Conservation (phyloP, 768 basidiomycete genomes). For the Tylopilus cervinicoccineus region DNA sequence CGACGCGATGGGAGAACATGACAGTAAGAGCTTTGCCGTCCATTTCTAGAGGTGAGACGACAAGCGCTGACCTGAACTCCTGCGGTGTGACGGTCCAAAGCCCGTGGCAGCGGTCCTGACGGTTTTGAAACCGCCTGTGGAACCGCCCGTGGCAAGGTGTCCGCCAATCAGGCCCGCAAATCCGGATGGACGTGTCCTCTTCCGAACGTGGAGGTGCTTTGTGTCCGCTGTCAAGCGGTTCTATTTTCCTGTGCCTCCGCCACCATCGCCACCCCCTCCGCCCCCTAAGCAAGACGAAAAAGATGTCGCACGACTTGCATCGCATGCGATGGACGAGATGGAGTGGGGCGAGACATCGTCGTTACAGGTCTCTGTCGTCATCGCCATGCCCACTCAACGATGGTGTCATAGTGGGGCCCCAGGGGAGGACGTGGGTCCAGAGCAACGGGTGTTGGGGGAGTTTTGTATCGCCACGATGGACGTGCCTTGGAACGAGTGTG, state of each 20-base stretch:
- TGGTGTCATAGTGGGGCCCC: not conserved
- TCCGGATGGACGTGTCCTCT: not conserved
- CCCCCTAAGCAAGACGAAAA: not conserved
- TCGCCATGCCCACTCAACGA: slow-evolving; percentile 37
- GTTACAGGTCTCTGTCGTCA: slow-evolving; percentile 38
- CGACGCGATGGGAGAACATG: slow-evolving; percentile 36
- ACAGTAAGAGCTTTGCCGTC: slow-evolving; percentile 32
- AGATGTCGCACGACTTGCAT: not conserved
- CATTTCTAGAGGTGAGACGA: not conserved
- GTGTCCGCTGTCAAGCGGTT: slow-evolving; percentile 4
- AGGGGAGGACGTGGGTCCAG: slow-evolving; percentile 1
- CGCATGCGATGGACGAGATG: not conserved
- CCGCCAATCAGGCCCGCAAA: not conserved
- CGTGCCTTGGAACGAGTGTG: slow-evolving; percentile 12
- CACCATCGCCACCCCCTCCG: not conserved
- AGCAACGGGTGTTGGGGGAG: slow-evolving; percentile 32
- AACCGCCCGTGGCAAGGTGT: not conserved
- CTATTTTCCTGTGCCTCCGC: not conserved
- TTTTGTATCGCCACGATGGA: slow-evolving; percentile 27
- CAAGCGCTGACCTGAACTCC: not conserved
- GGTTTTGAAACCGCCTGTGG: not conserved
- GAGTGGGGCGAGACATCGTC: slow-evolving; percentile 12
- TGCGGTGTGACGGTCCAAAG: slow-evolving; percentile 8
- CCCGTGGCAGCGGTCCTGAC: slow-evolving; percentile 23
- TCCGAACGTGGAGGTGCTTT: not conserved